Percentiles rank a stretch among this genome's conserved stretches.
These are phyloP conservation scores for Sideroxylon spinosum DNA, from an alignment of 179 eudicot genomes.

Conservation along the genomic window DNA sequence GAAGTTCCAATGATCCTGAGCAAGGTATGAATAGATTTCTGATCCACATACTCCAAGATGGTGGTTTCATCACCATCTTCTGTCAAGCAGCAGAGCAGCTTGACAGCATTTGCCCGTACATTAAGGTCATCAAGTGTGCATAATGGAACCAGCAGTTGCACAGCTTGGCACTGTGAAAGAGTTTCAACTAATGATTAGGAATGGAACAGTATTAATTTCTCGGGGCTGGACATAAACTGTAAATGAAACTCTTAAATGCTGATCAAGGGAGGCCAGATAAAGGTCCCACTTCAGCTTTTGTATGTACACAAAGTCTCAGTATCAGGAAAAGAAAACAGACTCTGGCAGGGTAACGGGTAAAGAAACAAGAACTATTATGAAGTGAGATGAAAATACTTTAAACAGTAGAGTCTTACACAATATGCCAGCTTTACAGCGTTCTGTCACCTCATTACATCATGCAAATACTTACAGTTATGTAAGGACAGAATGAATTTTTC, in stretches of 20 bases:
- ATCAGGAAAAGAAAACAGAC: neutral
- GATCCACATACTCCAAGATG: conserved; percentile 22
- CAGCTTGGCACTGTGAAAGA: conserved; percentile 30
- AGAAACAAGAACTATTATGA: neutral
- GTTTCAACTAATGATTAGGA: neutral
- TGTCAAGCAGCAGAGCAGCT: conserved; percentile 34
- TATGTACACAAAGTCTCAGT: neutral
- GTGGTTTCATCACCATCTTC: conserved; percentile 27
- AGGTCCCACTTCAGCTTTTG: neutral
- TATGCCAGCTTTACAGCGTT: neutral
- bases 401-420: neutral
- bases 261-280: neutral
- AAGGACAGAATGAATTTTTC: too few species aligned
- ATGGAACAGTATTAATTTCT: neutral
- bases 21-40: conserved; percentile 26
- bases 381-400: conserved; percentile 1
- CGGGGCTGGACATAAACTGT: neutral
- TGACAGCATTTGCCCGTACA: conserved; percentile 36
- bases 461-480: neutral
- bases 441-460: neutral
- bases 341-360: neutral
- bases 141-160: conserved; percentile 29
- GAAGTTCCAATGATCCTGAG: conserved; percentile 32
- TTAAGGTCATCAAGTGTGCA: conserved; percentile 25
- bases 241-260: neutral